Evolutionary conservation across 2,329 filamentous ascomycete genomes (phyloP), one percentile per base, ranked within the genome.

Genomic region (Trichothecium sympodiale): DNA sequence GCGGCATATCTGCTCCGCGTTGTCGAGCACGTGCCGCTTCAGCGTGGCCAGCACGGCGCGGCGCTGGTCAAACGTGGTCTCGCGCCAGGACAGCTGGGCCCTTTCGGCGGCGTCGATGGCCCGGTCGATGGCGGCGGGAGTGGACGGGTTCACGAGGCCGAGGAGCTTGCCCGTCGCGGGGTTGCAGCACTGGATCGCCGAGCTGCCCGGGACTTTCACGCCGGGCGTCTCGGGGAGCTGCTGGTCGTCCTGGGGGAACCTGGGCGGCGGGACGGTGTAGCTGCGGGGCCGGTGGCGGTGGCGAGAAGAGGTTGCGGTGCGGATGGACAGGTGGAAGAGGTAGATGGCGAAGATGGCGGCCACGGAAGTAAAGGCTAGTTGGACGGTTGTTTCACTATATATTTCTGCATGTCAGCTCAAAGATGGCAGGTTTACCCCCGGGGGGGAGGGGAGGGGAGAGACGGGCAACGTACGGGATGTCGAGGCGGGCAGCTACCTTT

Each of bases 81-180:
- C 61, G 3, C 76, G 73, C 89, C 89, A 98, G 64, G 67, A 64
- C 38, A 61, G 57, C 57, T 98, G 91, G 3, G 88, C 89, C 12
- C 65, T 63, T 27, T 77, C 69, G 2, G 91, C 84, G 40, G 78
- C 75, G 25, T 76, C 72, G 44, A 98, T 74, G 18, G 80, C 79
- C 40, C 76, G 68, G 57, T 98, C 85, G 52, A 98, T 85, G 41
- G 77, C 81, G 38, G 78, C 76, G 2, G 76, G 63, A 1, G 84
- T 87, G 8, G 79, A 76, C 14, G 89, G 84, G 55, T 83, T 84
- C 56, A 89, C 69, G 45, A 75, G 68, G 36, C 85, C 87, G 17
- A 98, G 76, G 40, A 85, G 74, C 50, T 83, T 74, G 43, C 91
- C 91, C 17, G 87, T 95, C 2, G 89, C 89, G 2, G 91, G 91